phyloP scores from a whole-genome alignment of 345 rosid genomes.

The Murraya koenigii region DNA sequence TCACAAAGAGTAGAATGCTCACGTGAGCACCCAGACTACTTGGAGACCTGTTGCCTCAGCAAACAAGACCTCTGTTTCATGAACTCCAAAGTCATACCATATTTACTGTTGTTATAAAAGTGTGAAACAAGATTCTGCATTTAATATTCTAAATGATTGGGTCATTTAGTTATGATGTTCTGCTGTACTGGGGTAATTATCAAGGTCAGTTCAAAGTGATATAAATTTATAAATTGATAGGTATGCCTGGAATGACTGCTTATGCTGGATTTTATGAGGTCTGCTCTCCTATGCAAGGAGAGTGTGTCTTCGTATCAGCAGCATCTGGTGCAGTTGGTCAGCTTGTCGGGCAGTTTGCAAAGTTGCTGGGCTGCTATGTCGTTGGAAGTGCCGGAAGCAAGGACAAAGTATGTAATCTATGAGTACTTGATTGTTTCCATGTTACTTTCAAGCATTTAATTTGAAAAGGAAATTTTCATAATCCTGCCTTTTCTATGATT shows the following conservation, averaged over 20 bases:
- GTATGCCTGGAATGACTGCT: slow-evolving; percentile 58
- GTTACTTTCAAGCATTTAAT: not conserved
- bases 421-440: not conserved
- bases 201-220: too few species aligned
- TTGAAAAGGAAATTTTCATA: not conserved
- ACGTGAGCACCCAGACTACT: not conserved
- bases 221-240: slow-evolving; percentile 15
- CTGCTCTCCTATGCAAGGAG: slow-evolving; percentile 34
- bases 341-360: slow-evolving; percentile 54
- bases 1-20: not conserved
- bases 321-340: slow-evolving; percentile 61
- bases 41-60: not conserved
- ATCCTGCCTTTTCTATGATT: not conserved
- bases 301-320: slow-evolving; percentile 39
- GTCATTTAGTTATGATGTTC: too few species aligned
- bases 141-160: not conserved
- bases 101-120: too few species aligned
- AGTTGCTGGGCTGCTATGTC: slow-evolving; percentile 10
- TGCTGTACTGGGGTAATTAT: too few species aligned
- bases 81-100: too few species aligned
- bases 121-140: too few species aligned
- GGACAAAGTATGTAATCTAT: slow-evolving; percentile 31
- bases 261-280: slow-evolving; percentile 31
- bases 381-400: slow-evolving; percentile 55
- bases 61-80: not conserved